Base-by-base conservation (phyloP, 768 basidiomycete genomes). In the Xerocomus spinulosus region DNA sequence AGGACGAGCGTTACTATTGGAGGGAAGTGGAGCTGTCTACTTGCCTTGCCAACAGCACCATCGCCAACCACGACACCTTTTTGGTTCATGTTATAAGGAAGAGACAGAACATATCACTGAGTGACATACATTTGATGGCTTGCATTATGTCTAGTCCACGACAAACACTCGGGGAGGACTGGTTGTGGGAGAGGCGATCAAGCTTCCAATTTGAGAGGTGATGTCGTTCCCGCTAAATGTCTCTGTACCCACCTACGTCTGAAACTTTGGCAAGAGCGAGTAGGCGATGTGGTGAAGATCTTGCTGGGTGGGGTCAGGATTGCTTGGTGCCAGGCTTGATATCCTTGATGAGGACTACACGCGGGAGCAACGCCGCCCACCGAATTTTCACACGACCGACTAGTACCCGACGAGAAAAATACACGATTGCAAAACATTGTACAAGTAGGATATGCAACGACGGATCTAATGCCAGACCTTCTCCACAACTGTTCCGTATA, bases 51-150 rank as follows among this genome's bases (percentile, higher is more conserved):
- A 59, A 96, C 94, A 50, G 94, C 94, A 81, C 94, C 94, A 76
- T 97, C 94, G 64, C 93, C 93, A 44, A 97, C 93, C 63, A 97
- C 93, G 70, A 97, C 93, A 78, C 92, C 93, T 95, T 66, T n/a
- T 41, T 41, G 35, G 41, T 53, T 62, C 52, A 58, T 49, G 35
- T 49, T 24, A 49, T 61, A 68, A 59, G 75, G 71, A 62, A 56
- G 50, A 46, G 42, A 59, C 46, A 42, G 48, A 46, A 42, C 34
- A 47, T 40, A 25, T 42, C 32, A 9, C 9, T 41, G 43, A 26
- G 45, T n/a, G 47, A 72, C 82, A 53, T 59, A 89, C 90, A 92
- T 80, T 92, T 92, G 64, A 92, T 92, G 65, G 89, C 86, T 76
- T 92, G 88, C 89, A 92, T 92, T 59, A 44, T 54, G 55, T 40